Evolutionary conservation across 2,329 filamentous ascomycete species (phyloP).

Genomic region (Aspergillus sp.): DNA sequence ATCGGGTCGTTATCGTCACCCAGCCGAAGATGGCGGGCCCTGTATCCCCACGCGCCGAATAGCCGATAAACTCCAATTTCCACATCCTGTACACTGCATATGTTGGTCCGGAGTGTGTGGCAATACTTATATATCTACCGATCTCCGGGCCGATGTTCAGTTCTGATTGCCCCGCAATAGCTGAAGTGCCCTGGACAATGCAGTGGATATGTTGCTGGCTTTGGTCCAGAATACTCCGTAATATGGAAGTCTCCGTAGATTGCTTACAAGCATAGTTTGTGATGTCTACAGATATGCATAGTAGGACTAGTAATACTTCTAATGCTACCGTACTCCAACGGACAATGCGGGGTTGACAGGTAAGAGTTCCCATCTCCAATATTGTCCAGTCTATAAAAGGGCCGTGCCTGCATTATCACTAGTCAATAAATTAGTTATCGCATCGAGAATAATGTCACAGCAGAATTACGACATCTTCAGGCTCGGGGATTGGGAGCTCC

Average conservation of each 20-base stretch:
- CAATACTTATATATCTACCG: slow-evolving; percentile 9
- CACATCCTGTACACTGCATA: background rate
- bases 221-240: background rate
- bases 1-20: background rate
- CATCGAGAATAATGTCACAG: slow-evolving; percentile 8
- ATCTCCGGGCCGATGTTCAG: slow-evolving; percentile 12
- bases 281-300: too few species aligned
- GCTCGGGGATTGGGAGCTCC: slow-evolving; percentile 61
- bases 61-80: background rate
- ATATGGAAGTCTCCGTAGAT: too few species aligned
- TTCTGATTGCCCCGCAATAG: background rate
- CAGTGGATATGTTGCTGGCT: background rate
- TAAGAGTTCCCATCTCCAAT: background rate
- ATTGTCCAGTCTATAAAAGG: background rate
- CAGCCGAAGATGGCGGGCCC: background rate
- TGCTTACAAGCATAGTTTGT: too few species aligned
- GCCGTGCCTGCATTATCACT: too few species aligned
- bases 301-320: too few species aligned
- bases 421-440: background rate
- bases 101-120: slow-evolving; percentile 2
- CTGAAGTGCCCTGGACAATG: too few species aligned
- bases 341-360: too few species aligned
- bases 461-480: slow-evolving; percentile 46
- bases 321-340: too few species aligned
- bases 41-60: slow-evolving; percentile 6